Evolutionary conservation across 805 yeast genomes (phyloP).

Genomic region (Monosporozyma servazzii): DNA sequence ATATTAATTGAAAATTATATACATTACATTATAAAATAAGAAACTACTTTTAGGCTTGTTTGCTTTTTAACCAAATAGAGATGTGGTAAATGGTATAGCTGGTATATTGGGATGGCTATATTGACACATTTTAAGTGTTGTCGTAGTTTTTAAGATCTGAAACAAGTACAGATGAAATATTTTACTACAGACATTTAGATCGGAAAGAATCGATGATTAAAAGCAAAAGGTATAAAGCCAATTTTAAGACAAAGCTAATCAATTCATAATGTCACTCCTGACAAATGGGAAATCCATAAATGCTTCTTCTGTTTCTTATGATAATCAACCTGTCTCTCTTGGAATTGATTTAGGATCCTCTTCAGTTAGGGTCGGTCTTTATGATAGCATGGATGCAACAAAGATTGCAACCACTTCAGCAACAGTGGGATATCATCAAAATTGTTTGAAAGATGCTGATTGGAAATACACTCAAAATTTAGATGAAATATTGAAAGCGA

Average conservation of each 20-base stretch:
- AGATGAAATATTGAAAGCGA: slow-evolving; percentile 30
- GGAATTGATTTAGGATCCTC: slow-evolving; percentile 49
- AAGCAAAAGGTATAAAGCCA: too few species aligned
- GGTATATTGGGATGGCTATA: not conserved
- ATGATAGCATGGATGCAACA: slow-evolving; percentile 12
- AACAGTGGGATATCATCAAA: slow-evolving; percentile 20
- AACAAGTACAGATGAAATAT: too few species aligned
- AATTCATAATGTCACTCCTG: not conserved
- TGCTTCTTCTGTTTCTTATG: not conserved
- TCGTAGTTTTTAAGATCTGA: too few species aligned
- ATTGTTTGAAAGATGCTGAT: slow-evolving; percentile 9
- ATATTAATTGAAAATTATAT: not conserved
- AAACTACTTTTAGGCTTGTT: not conserved
- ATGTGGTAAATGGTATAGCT: too few species aligned
- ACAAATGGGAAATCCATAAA: not conserved
- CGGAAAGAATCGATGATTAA: too few species aligned
- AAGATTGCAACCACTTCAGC: slow-evolving; percentile 8
- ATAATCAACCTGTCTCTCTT: slow-evolving; percentile 13
- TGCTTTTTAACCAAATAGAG: too few species aligned
- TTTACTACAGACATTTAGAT: too few species aligned
- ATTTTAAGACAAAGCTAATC: too few species aligned
- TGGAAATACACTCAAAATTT: slow-evolving; percentile 36
- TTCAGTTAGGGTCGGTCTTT: slow-evolving; percentile 36
- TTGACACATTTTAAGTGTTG: not conserved
- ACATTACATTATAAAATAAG: not conserved